A percentile compares a stretch with the other conserved stretches of the same genome.
Conservation (phyloP, 139 green algal species). For the Chlorella sp. region DNA sequence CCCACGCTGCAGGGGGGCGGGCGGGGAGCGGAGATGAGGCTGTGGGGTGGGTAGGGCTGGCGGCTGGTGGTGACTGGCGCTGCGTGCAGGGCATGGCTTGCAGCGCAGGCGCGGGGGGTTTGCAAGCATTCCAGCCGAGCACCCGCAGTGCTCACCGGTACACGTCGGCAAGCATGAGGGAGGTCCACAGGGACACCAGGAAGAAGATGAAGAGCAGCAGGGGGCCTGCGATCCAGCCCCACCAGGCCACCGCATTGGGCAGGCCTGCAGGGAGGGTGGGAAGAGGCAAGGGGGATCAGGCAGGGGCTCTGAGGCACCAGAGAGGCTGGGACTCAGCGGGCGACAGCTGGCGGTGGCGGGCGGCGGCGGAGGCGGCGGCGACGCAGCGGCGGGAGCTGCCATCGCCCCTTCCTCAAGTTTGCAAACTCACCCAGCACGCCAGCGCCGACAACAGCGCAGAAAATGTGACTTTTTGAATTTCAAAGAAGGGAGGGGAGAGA, state of each 20-base stretch:
- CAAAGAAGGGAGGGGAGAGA: not conserved
- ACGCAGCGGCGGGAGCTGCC: too few relatives aligned
- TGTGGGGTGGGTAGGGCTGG: too few relatives aligned
- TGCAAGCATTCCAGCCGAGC: too few relatives aligned
- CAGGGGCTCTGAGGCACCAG: too few relatives aligned
- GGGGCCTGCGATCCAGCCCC: constrained; percentile 41
- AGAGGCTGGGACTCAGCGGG: too few relatives aligned
- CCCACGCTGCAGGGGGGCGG: not conserved
- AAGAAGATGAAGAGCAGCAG: constrained; percentile 46
- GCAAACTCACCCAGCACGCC: not conserved
- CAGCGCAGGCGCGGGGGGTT: too few relatives aligned
- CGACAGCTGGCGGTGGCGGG: too few relatives aligned
- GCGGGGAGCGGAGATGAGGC: too few relatives aligned
- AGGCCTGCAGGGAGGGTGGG: not conserved
- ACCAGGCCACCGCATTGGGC: constrained; percentile 31
- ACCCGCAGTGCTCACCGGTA: constrained; percentile 26
- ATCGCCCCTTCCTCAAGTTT: too few relatives aligned
- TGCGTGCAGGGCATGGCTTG: too few relatives aligned
- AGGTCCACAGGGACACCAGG: constrained; percentile 47
- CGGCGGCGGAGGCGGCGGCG: too few relatives aligned
- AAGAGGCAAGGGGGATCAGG: not conserved
- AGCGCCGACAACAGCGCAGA: constrained; percentile 10
- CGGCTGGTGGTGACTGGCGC: constrained; percentile 9
- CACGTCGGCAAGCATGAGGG: constrained; percentile 47
- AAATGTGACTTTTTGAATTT: constrained; percentile 2